A percentile compares a stretch with the other conserved stretches of the same genome.
These are phyloP conservation scores for Mycosphaerella arachidis DNA, from an alignment of 2,329 filamentous ascomycete species.

Conservation along the genomic window DNA sequence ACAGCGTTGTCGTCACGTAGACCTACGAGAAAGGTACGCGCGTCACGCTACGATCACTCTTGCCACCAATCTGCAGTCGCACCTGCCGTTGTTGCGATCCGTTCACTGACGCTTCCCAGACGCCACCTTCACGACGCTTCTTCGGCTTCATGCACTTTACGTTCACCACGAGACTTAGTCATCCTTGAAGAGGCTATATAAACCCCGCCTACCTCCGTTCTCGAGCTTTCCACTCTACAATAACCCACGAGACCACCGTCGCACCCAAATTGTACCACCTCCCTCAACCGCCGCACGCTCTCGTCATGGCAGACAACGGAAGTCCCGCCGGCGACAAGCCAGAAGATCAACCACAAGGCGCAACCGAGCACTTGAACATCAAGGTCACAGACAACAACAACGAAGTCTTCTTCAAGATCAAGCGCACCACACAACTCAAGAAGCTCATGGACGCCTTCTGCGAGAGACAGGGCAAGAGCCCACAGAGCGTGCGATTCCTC, in stretches of 20 bases:
- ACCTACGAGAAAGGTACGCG: background rate
- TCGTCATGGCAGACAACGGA: constrained; percentile 48
- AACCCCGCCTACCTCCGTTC: constrained; percentile 9
- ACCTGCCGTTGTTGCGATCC: background rate
- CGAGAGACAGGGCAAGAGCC: constrained; percentile 86
- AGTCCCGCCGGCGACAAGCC: constrained; percentile 34
- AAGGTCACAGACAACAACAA: constrained; percentile 99
- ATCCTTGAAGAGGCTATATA: constrained; percentile 15
- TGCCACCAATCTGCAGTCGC: background rate
- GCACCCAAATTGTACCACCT: constrained; percentile 17
- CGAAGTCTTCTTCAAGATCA: constrained; percentile 99
- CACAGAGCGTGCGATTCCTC: constrained; percentile 81
- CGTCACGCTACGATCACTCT: background rate
- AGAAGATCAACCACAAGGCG: constrained; percentile 34
- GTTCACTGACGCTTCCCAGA: constrained; percentile 11
- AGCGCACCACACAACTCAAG: constrained; percentile 89
- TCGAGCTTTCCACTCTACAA: constrained; percentile 8
- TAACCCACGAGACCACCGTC: constrained; percentile 2
- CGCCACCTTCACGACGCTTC: constrained; percentile 8
- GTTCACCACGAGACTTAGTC: constrained; percentile 15
- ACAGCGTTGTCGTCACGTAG: background rate
- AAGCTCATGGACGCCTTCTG: constrained; percentile 99
- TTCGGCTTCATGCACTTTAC: background rate
- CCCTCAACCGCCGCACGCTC: constrained; percentile 40
- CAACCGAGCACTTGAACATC: constrained; percentile 87